Evolutionary conservation across 495 filamentous ascomycete genomes (phyloP), one percentile per base, ranked within the genome.

Genomic region (Penicillium fimorum): DNA sequence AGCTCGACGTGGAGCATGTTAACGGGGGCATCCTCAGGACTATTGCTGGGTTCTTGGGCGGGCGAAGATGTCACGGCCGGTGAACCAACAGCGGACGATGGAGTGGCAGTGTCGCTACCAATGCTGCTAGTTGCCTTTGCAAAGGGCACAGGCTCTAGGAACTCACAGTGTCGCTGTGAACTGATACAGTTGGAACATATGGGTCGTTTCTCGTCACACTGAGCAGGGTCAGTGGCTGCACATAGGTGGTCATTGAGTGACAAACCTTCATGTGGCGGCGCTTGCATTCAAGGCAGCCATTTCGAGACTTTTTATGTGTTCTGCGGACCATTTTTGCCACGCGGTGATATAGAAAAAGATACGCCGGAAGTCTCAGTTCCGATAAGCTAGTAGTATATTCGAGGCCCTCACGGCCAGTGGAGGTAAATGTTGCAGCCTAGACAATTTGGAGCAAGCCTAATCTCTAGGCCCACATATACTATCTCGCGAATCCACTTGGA

Each of bases 131-230:
- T 52, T 6, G 17, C 15, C 18, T 41, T 29, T 30, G 20, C 51
- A 7, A 32, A 13, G 20, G 27, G 0, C 4, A n/a, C 15, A 18
- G 38, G 17, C 25, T 25, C 38, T 27, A 43, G 17, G 20, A 52
- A 72, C 49, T 65, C 51, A 46, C 69, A 72, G 1, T 37, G 12
- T 11, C 69, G 65, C 46, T 70, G 67, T 1, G 71, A 67, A 10
- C 58, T 61, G 22, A 53, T 60, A 47, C 71, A 76, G 53, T 75
- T 70, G 52, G 66, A 67, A 44, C 70, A 76, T 30, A 63, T 56
- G 3, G 70, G 73, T 13, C 61, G 58, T 25, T 56, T 58, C 47
- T 76, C 73, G 53, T 75, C 72, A 40, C 71, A 76, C 71, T 76
- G 43, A 13, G 9, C n/a, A 2, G 40, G 8, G 27, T 61, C 37